Evolutionary conservation across 805 yeast genomes (phyloP).

Genomic region (Kuraishia ogatae): DNA sequence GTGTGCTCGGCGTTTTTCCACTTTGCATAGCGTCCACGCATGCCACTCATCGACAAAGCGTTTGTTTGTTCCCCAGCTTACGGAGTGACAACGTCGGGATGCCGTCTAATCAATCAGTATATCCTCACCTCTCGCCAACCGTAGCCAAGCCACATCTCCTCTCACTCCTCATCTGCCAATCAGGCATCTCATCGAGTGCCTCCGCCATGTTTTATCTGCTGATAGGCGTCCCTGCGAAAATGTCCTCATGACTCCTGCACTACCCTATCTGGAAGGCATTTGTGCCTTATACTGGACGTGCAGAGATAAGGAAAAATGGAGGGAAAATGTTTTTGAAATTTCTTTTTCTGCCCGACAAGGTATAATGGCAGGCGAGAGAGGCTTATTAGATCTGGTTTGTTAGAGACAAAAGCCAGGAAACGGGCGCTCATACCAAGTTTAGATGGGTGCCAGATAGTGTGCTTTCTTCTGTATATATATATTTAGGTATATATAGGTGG

Average conservation of each 20-base stretch:
- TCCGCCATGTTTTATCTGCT: neutral
- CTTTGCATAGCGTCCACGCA: no score
- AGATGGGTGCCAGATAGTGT: neutral
- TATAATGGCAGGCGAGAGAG: neutral
- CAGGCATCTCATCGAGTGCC: neutral
- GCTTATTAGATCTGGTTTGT: neutral
- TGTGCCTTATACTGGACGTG: neutral
- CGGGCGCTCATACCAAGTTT: neutral
- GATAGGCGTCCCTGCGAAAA: neutral
- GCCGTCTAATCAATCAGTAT: neutral
- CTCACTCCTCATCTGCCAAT: neutral
- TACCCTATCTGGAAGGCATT: neutral
- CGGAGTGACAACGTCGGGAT: neutral
- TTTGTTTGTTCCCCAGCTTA: neutral
- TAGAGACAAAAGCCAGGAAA: neutral
- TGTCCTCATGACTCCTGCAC: neutral
- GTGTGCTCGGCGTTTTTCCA: no score
- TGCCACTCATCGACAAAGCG: no score
- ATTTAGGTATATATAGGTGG: no score
- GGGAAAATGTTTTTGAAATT: neutral
- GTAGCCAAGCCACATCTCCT: neutral
- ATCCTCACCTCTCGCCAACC: no score
- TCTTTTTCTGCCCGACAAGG: neutral
- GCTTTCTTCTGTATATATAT: neutral
- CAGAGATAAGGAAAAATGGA: neutral